Conservation (phyloP, 139 green algal species). For the Dunaliella sp. region DNA sequence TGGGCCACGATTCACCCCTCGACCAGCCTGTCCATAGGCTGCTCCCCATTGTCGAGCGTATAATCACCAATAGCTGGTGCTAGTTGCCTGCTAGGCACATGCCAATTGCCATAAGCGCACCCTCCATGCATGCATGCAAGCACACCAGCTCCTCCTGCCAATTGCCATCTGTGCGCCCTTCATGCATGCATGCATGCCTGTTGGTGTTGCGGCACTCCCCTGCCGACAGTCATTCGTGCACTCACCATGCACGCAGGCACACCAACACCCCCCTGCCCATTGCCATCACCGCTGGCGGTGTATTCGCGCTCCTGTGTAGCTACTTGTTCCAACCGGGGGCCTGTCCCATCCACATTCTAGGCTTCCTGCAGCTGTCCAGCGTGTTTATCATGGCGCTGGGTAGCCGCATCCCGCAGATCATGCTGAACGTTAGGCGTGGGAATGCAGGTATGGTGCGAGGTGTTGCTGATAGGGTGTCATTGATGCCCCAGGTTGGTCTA, state of each 20-base stretch:
- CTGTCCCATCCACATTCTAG: constrained; percentile 25
- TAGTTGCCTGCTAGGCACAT: no score
- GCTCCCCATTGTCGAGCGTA: no score
- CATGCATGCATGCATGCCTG: no score
- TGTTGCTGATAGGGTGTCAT: background rate
- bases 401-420: constrained; percentile 70
- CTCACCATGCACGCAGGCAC: constrained; percentile 9
- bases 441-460: constrained; percentile 39
- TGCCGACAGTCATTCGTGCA: no score
- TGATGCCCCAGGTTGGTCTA: no score
- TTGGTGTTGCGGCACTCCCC: no score
- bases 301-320: constrained; percentile 19
- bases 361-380: constrained; percentile 56
- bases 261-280: background rate
- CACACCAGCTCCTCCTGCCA: no score
- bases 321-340: constrained; percentile 40
- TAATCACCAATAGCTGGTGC: background rate
- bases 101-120: no score
- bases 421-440: constrained; percentile 68
- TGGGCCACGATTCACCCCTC: no score
- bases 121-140: no score
- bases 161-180: no score
- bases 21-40: no score
- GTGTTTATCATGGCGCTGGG: constrained; percentile 51
- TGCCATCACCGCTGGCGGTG: background rate